Base-by-base conservation (phyloP, 495 filamentous ascomycete genomes). In the Penicillium simplicissimum region DNA sequence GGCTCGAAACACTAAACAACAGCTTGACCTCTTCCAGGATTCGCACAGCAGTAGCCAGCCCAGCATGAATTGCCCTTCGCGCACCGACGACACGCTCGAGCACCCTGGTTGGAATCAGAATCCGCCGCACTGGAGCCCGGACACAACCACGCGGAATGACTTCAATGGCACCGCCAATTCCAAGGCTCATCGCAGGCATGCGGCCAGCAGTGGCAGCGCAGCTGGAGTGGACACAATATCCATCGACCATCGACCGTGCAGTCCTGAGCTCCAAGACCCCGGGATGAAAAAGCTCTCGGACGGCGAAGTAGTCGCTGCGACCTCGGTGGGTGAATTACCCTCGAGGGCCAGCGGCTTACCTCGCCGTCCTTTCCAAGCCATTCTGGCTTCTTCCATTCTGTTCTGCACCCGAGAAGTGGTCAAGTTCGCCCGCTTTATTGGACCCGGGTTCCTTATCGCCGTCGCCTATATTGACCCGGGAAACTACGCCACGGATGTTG, bases 401-500 rank as follows among this genome's bases (percentile, higher is more conserved):
- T 62, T 55, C 48, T 58, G 13, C 57, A 60, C 53, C 5, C 75
- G 67, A 21, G 75, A 48, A 13, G 40, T 93, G 37, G 48, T 79
- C 57, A 93, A 86, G 34, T 95, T 90, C 67, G 74, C 73, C 58
- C 86, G 85, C 61, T 97, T 97, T 68, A 77, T 96, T 49, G 93
- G 93, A 0, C 93, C 93, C 13, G 92, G 92, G 1, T 93, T 96
- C 72, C 84, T 96, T 75, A 84, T 94, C 57, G 84, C 89, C 14
- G 90, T 93, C 43, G 89, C 89, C 19, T 85, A 88, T 76, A 91
- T 94, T 65, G 90, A 94, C 62, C 90, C 90, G 10, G 90, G 90
- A 54, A 96, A 96, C 73, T 94, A 94, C 72, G 84, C 91, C 5
- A 94, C 91, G 34, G 91, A 93, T 74, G 88, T 93, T 54, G 84